A percentile compares a stretch with the other conserved stretches of the same genome.
Conservation (phyloP, 2,329 filamentous ascomycete genomes). For the Fonsecaea pedrosoi region DNA sequence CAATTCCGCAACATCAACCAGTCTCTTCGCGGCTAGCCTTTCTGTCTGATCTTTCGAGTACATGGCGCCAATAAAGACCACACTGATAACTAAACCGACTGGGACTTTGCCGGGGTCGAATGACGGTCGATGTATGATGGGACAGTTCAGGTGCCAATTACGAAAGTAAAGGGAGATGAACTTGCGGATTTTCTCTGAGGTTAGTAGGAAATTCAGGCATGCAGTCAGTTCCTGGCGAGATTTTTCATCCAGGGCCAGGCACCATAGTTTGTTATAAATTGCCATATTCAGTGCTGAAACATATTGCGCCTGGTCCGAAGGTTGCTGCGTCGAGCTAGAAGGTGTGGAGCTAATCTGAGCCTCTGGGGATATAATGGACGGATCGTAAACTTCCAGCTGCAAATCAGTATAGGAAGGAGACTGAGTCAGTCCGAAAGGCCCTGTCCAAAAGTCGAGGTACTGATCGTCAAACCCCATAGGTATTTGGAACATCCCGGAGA, state of each 20-base stretch:
- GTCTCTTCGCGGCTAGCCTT: conserved; percentile 46
- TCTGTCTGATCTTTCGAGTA: conserved; percentile 52
- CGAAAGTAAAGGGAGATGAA: conserved; percentile 53
- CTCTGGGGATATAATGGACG: conserved; percentile 17
- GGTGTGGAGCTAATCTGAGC: conserved; percentile 21
- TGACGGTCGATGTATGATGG: conserved; percentile 52
- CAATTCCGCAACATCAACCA: conserved; percentile 54
- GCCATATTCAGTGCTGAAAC: conserved; percentile 50
- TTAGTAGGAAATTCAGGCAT: conserved; percentile 50
- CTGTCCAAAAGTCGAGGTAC: conserved; percentile 36
- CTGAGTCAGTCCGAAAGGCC: conserved; percentile 30
- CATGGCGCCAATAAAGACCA: conserved; percentile 55
- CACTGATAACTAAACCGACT: conserved; percentile 48
- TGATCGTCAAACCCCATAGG: conserved; percentile 27
- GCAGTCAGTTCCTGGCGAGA: conserved; percentile 50
- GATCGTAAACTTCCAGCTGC: conserved; percentile 31
- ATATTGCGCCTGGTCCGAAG: conserved; percentile 39
- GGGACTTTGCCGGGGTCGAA: conserved; percentile 50
- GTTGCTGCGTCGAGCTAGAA: conserved; percentile 20
- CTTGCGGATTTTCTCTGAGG: conserved; percentile 50
- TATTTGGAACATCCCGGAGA: conserved; percentile 31
- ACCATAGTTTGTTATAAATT: conserved; percentile 49
- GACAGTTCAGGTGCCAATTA: conserved; percentile 54
- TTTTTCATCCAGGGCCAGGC: conserved; percentile 48
- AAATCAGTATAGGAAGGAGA: conserved; percentile 32